phyloP scores from a whole-genome alignment of 805 yeast species.

The Ogataea polymorpha region DNA sequence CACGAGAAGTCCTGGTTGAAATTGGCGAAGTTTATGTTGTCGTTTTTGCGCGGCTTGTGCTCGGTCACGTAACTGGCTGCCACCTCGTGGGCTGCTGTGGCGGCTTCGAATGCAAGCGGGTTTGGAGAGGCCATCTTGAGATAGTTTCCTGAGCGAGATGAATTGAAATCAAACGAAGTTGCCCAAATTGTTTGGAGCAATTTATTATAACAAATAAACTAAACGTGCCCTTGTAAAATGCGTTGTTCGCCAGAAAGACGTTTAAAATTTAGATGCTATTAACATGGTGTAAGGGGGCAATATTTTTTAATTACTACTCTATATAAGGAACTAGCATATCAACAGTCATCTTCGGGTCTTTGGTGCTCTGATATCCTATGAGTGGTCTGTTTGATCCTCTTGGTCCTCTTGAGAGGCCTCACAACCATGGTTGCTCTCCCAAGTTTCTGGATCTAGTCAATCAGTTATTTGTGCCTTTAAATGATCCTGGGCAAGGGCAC shows the following conservation, averaged over 20 bases:
- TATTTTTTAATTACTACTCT: not conserved
- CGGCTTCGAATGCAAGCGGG: slow-evolving; percentile 22
- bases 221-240: not conserved
- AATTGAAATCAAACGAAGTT: too few relatives aligned
- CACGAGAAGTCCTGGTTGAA: slow-evolving; percentile 89
- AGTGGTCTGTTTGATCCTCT: slow-evolving; percentile 10
- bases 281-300: not conserved
- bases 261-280: not conserved
- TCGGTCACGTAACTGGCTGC: slow-evolving; percentile 14
- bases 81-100: slow-evolving; percentile 16
- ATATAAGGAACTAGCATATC: not conserved
- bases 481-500: slow-evolving; percentile 20
- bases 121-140: slow-evolving; percentile 15
- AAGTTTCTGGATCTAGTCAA: slow-evolving; percentile 39
- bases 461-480: slow-evolving; percentile 41
- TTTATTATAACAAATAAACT: not conserved
- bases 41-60: slow-evolving; percentile 12
- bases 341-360: not conserved
- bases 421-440: slow-evolving; percentile 40
- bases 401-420: slow-evolving; percentile 25
- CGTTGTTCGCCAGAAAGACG: slow-evolving; percentile 1
- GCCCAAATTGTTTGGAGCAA: not conserved
- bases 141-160: too few relatives aligned
- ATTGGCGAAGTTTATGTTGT: slow-evolving; percentile 47
- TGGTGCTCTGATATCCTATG: not conserved